A percentile compares a stretch with the other conserved stretches of the same genome.
These are phyloP conservation scores for Yamadazyma taylorii DNA, from an alignment of 1,139 yeast species.

Conservation along the genomic window DNA sequence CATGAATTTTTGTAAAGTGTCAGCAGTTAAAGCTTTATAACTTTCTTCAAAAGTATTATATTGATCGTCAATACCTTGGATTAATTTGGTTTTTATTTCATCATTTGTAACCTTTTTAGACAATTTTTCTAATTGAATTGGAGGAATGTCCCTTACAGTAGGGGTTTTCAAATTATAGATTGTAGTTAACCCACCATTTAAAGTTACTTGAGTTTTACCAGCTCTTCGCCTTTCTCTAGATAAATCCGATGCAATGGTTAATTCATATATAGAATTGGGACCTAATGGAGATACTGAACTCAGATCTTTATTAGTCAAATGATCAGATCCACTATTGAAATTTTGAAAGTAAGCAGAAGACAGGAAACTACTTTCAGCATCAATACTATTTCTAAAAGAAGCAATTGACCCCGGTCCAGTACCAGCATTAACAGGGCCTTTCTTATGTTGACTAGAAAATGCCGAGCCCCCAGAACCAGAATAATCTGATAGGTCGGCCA, in stretches of 20 bases:
- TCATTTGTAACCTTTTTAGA: constrained; percentile 50
- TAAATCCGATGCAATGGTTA: constrained; percentile 60
- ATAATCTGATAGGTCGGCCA: constrained; percentile 21
- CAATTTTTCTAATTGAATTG: constrained; percentile 63
- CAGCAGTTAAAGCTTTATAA: constrained; percentile 48
- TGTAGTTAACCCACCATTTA: constrained; percentile 43
- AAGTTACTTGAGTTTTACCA: constrained; percentile 33
- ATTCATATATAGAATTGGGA: constrained; percentile 74
- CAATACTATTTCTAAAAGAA: constrained; percentile 37
- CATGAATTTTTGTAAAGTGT: constrained; percentile 45
- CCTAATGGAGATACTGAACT: constrained; percentile 60
- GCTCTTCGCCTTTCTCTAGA: constrained; percentile 38
- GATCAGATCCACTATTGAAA: constrained; percentile 22
- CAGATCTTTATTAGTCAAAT: constrained; percentile 10
- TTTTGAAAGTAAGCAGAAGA: constrained; percentile 31
- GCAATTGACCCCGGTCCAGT: constrained; percentile 20
- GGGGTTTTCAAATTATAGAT: constrained; percentile 61
- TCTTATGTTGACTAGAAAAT: constrained; percentile 13
- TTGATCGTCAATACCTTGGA: constrained; percentile 49
- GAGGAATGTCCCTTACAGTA: constrained; percentile 81
- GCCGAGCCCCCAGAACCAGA: constrained; percentile 16
- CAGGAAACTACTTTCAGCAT: constrained; percentile 37
- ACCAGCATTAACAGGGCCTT: constrained; percentile 4
- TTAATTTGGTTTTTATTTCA: constrained; percentile 47
- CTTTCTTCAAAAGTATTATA: constrained; percentile 55